Conservation (phyloP, 2,329 filamentous ascomycete genomes). For the Penicillium glabrum region DNA sequence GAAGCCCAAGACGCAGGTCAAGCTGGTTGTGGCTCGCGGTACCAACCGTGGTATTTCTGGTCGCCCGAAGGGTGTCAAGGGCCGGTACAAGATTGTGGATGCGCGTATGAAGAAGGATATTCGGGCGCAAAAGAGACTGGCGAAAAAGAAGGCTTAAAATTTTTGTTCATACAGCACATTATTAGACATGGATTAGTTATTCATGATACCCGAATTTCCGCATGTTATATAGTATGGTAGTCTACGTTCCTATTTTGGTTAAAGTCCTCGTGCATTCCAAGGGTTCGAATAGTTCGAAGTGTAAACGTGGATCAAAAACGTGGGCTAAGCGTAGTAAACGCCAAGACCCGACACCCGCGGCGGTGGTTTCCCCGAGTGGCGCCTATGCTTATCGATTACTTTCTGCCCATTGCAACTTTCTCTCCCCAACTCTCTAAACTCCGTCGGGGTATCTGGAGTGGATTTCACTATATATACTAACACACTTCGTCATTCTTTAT, state of each 20-base stretch:
- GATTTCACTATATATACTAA: not conserved
- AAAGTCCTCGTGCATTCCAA: conserved; percentile 6
- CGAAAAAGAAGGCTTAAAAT: conserved; percentile 66
- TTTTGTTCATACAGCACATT: conserved; percentile 17
- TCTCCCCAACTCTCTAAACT: conserved; percentile 8
- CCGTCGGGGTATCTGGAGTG: not conserved
- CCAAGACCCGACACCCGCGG: conserved; percentile 3
- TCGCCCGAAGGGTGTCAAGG: conserved; percentile 87
- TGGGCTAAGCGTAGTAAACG: not conserved
- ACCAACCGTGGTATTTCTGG: conserved; percentile 82
- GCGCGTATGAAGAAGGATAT: conserved; percentile 95
- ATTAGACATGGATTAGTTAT: conserved; percentile 15
- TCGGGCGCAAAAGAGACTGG: conserved; percentile 75
- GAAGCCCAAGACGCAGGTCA: conserved; percentile 80
- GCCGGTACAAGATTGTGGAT: conserved; percentile 97
- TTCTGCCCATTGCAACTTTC: conserved; percentile 11
- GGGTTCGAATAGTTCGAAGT: not conserved
- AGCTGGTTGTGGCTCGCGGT: conserved; percentile 84
- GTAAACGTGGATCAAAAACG: not conserved
- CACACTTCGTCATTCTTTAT: conserved; percentile 1
- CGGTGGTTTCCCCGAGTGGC: conserved; percentile 23
- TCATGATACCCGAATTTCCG: conserved; percentile 14
- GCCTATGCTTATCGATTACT: conserved; percentile 19
- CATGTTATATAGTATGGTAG: not conserved
- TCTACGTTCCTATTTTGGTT: conserved; percentile 1